These are phyloP conservation scores for Ogataea corticis DNA, from an alignment of 805 yeast genomes.

Conservation along the genomic window DNA sequence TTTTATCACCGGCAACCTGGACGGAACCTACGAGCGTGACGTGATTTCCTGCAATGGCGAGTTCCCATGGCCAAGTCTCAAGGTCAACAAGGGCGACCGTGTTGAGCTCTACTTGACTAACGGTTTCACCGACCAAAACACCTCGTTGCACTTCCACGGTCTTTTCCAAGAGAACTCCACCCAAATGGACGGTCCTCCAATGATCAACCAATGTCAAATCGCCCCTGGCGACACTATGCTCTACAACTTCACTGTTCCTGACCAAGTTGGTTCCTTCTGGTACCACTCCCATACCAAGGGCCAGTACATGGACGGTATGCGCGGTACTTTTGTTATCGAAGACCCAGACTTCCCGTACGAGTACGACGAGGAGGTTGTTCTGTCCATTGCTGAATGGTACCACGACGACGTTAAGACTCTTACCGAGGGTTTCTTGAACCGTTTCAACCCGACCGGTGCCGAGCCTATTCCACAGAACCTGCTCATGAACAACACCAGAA, in stretches of 20 bases:
- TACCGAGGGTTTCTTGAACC: constrained; percentile 56
- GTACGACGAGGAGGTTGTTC: constrained; percentile 74
- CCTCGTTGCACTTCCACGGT: constrained; percentile 93
- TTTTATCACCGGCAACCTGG: constrained; percentile 63
- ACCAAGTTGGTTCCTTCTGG: constrained; percentile 92
- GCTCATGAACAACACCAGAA: constrained; percentile 78
- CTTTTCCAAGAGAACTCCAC: constrained; percentile 73
- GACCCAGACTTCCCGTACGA: constrained; percentile 61
- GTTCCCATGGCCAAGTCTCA: constrained; percentile 86
- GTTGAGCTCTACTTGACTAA: constrained; percentile 73
- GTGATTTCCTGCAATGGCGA: constrained; percentile 53
- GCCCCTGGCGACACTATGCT: constrained; percentile 68
- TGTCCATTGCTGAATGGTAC: constrained; percentile 87
- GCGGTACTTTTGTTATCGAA: constrained; percentile 76
- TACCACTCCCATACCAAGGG: constrained; percentile 92
- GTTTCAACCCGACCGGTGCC: constrained; percentile 94
- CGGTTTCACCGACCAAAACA: constrained; percentile 65
- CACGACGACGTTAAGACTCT: constrained; percentile 59
- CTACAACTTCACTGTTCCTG: constrained; percentile 85
- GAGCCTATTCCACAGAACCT: constrained; percentile 91
- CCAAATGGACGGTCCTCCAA: constrained; percentile 90
- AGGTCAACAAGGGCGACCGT: constrained; percentile 78
- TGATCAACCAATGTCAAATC: constrained; percentile 88
- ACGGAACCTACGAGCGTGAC: constrained; percentile 45
- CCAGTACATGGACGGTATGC: constrained; percentile 93